These are phyloP conservation scores for Paramecium caudatum DNA, from an alignment of 73 alveolate genomes.

Conservation along the genomic window DNA sequence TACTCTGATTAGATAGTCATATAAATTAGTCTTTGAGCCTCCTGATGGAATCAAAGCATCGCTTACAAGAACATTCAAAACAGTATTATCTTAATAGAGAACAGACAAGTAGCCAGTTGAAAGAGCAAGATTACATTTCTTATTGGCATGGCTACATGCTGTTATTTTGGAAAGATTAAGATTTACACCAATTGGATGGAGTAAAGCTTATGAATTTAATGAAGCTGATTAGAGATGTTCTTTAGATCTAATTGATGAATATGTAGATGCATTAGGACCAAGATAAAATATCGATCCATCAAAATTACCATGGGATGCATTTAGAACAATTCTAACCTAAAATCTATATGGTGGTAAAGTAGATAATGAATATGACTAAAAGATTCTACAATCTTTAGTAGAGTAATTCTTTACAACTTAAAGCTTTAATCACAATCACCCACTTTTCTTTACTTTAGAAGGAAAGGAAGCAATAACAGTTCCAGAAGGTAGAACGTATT, in stretches of 20 bases:
- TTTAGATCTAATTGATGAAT: conserved; percentile 98
- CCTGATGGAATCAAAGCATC: conserved; percentile 99
- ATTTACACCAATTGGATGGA: conserved; percentile 99
- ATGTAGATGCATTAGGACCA: conserved; percentile 94
- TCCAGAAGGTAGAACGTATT: conserved; percentile 92
- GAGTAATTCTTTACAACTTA: conserved; percentile 92
- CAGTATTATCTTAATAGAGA: conserved; percentile 90
- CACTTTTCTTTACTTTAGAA: conserved; percentile 80
- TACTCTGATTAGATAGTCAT: conserved; percentile 96
- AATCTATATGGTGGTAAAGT: conserved; percentile 99
- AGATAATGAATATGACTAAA: conserved; percentile 98
- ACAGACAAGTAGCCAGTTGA: conserved; percentile 98
- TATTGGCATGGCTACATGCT: conserved; percentile 99
- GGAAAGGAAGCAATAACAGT: conserved; percentile 82
- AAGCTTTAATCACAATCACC: conserved; percentile 87
- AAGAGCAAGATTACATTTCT: conserved; percentile 96
- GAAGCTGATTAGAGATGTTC: conserved; percentile 99
- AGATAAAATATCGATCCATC: conserved; percentile 93
- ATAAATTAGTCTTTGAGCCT: conserved; percentile 98
- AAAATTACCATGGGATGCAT: conserved; percentile 99
- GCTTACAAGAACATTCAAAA: conserved; percentile 91
- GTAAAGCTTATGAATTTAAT: conserved; percentile 98
- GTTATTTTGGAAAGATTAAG: conserved; percentile 94
- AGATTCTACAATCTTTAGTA: conserved; percentile 93
- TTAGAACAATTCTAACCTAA: conserved; percentile 91